Conservation (phyloP, 805 yeast genomes). For the Starmerella lactis-condensi region DNA sequence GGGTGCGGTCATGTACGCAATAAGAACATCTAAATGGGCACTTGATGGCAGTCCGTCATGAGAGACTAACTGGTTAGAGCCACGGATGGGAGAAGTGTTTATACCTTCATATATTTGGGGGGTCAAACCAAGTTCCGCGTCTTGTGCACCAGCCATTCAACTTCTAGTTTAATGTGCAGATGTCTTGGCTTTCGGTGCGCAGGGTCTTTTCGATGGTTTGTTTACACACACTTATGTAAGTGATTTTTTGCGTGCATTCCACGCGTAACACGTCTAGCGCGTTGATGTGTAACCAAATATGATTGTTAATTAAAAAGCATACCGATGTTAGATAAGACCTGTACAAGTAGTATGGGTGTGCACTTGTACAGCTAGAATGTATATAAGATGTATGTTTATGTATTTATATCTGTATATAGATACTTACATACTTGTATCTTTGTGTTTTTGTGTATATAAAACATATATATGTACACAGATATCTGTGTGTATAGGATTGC, state of each 20-base stretch:
- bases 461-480: neutral
- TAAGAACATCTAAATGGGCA: conserved; percentile 16
- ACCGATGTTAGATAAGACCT: no score
- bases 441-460: neutral
- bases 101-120: conserved; percentile 7
- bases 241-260: conserved; percentile 2
- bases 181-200: no score
- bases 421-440: neutral
- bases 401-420: neutral
- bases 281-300: neutral
- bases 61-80: conserved; percentile 1
- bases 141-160: neutral
- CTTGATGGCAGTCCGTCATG: conserved; percentile 11
- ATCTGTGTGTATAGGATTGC: no score
- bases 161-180: no score
- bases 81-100: conserved; percentile 5
- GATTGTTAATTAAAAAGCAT: no score
- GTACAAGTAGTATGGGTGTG: no score
- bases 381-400: no score
- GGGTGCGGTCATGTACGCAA: conserved; percentile 40
- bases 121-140: conserved; percentile 3
- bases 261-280: neutral
- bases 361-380: no score
- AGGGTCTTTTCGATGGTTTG: conserved; percentile 5
- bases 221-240: conserved; percentile 8